Evolutionary conservation across 257 asterid genomes (phyloP).

Genomic region (Solanum habrochaites): DNA sequence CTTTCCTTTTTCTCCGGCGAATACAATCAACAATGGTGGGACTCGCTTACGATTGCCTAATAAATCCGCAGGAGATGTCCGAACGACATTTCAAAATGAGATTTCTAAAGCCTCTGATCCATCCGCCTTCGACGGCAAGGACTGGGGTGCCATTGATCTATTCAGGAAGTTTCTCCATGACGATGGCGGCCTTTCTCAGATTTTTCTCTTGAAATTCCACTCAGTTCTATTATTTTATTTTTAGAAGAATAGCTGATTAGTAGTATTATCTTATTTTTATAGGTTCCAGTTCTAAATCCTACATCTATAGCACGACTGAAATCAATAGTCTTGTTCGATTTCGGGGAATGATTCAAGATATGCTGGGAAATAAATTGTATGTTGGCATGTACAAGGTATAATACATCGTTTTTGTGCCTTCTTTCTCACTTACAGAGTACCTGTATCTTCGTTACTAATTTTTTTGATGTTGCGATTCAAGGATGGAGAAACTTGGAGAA

Average conservation of each 20-base stretch:
- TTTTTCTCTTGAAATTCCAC: neutral
- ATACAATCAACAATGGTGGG: conserved; percentile 49
- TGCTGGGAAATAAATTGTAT: conserved; percentile 78
- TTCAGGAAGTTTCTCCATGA: conserved; percentile 63
- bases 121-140: conserved; percentile 50
- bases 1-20: neutral
- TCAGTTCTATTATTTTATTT: neutral
- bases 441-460: neutral
- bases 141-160: conserved; percentile 72
- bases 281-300: conserved; percentile 75
- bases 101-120: conserved; percentile 35
- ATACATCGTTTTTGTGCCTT: neutral
- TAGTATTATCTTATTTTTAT: neutral
- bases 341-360: conserved; percentile 92
- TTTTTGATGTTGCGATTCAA: conserved; percentile 5
- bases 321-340: conserved; percentile 72
- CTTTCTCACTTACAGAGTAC: neutral
- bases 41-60: conserved; percentile 63
- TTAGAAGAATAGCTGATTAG: neutral
- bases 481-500: conserved; percentile 79
- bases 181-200: conserved; percentile 58
- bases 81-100: conserved; percentile 70
- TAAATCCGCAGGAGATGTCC: conserved; percentile 90
- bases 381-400: conserved; percentile 81
- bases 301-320: conserved; percentile 41